Evolutionary conservation across 2,329 filamentous ascomycete species (phyloP).

Genomic region (Xylogone sp.): DNA sequence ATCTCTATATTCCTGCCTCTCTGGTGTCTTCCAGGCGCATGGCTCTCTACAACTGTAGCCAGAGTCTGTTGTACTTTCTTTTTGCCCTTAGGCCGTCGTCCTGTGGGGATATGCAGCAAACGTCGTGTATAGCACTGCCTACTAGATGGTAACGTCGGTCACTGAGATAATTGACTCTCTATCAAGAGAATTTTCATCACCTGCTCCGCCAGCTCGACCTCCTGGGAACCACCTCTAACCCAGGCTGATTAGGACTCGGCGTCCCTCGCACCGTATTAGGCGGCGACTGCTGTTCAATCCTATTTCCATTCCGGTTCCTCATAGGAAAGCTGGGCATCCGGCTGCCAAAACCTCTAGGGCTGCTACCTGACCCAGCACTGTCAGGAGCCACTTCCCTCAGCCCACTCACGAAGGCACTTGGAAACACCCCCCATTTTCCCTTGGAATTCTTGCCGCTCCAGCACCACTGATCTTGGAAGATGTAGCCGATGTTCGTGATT

Average conservation of each 20-base stretch:
- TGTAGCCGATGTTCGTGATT: conserved; percentile 22
- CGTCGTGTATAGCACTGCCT: too few species aligned
- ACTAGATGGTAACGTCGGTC: too few species aligned
- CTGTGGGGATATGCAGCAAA: too few species aligned
- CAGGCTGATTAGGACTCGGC: conserved; percentile 2
- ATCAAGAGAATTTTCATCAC: neutral
- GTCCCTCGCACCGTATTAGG: neutral
- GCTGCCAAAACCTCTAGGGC: neutral
- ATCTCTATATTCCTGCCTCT: too few species aligned
- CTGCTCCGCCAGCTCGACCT: neutral
- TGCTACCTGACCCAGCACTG: neutral
- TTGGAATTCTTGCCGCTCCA: conserved; percentile 24
- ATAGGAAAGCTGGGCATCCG: neutral
- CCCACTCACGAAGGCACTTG: conserved; percentile 21
- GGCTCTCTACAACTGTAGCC: too few species aligned
- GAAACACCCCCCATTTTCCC: conserved; percentile 28
- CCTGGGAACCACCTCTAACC: conserved; percentile 9
- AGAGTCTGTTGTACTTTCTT: too few species aligned
- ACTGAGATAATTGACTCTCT: too few species aligned
- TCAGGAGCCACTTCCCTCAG: conserved; percentile 7
- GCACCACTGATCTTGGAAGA: conserved; percentile 26
- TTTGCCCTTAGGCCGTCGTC: too few species aligned
- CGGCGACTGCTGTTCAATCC: neutral
- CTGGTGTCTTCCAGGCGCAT: too few species aligned
- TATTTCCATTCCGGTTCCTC: neutral